These are phyloP conservation scores for Hypoxylon trugodes DNA, from an alignment of 495 filamentous ascomycete species.

Conservation along the genomic window DNA sequence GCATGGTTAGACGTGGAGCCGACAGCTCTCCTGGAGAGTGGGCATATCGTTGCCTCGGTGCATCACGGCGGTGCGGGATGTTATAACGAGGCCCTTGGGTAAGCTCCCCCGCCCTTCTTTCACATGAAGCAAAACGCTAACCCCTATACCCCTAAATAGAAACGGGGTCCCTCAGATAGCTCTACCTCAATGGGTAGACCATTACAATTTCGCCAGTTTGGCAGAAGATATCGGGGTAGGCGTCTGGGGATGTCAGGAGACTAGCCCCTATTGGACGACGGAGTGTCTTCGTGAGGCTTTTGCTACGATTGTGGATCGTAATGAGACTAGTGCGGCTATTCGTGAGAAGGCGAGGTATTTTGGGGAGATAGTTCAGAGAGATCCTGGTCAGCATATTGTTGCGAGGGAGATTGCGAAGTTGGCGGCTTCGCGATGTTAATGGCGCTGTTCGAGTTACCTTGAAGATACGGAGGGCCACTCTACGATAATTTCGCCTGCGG, in stretches of 20 bases:
- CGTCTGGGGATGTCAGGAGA: constrained; percentile 53
- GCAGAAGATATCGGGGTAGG: constrained; percentile 61
- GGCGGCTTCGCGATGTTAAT: too few species aligned
- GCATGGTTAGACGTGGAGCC: constrained; percentile 60
- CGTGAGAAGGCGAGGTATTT: constrained; percentile 16
- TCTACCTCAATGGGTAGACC: constrained; percentile 61
- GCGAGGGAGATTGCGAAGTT: constrained; percentile 27
- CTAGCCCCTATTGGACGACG: constrained; percentile 36
- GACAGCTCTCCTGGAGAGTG: constrained; percentile 55
- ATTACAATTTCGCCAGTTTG: constrained; percentile 58
- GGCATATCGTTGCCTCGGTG: constrained; percentile 56
- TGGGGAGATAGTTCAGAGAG: constrained; percentile 13
- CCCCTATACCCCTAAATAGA: constrained; percentile 36
- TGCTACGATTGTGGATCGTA: neutral
- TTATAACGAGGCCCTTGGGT: constrained; percentile 64
- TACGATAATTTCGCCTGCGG: too few species aligned
- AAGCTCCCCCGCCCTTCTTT: constrained; percentile 21
- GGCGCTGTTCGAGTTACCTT: too few species aligned
- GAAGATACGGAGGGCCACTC: too few species aligned
- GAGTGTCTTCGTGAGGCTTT: constrained; percentile 40
- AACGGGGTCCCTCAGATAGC: constrained; percentile 60
- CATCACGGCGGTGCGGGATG: constrained; percentile 64
- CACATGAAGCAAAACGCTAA: neutral
- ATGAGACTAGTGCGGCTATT: constrained; percentile 1
- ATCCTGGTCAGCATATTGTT: constrained; percentile 22